These are phyloP conservation scores for Aegilops umbellulata DNA, from an alignment of 176 grass and related monocot species.

Conservation along the genomic window DNA sequence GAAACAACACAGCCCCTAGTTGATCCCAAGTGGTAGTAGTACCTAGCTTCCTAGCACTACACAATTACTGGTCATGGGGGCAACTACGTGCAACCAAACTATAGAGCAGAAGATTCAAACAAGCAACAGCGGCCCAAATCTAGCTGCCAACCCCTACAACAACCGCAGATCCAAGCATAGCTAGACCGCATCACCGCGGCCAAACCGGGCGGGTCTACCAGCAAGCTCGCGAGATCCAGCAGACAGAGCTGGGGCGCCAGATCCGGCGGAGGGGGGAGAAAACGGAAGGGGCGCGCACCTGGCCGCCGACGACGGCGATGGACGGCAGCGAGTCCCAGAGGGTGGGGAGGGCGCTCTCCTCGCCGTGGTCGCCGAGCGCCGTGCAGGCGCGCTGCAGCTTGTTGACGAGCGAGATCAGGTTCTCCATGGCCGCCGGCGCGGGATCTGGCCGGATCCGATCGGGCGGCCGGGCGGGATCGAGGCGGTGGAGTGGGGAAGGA, in stretches of 20 bases:
- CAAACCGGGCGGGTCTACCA: neutral
- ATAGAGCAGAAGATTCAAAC: neutral
- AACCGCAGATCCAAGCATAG: conserved; percentile 36
- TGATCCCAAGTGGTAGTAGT: neutral
- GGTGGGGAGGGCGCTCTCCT: conserved; percentile 84
- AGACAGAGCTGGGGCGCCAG: conserved; percentile 17
- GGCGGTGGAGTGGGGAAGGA: neutral
- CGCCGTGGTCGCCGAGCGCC: conserved; percentile 86
- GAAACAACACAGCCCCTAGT: neutral
- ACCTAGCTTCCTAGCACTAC: neutral
- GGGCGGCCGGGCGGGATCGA: conserved; percentile 24
- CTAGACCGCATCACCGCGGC: neutral
- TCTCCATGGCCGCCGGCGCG: conserved; percentile 59
- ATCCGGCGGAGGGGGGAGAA: conserved; percentile 9
- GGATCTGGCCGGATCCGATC: conserved; percentile 44
- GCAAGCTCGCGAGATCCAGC: conserved; percentile 35
- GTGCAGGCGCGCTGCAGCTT: conserved; percentile 94
- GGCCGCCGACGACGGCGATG: conserved; percentile 90
- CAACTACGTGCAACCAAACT: neutral
- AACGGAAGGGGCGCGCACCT: conserved; percentile 38
- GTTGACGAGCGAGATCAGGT: conserved; percentile 82
- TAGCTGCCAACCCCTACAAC: neutral
- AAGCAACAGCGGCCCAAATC: neutral
- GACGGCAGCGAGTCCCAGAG: conserved; percentile 91
- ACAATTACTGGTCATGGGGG: neutral